These are phyloP conservation scores for Dothiorella sarmentorum DNA, from an alignment of 2,329 filamentous ascomycete genomes.

Conservation along the genomic window DNA sequence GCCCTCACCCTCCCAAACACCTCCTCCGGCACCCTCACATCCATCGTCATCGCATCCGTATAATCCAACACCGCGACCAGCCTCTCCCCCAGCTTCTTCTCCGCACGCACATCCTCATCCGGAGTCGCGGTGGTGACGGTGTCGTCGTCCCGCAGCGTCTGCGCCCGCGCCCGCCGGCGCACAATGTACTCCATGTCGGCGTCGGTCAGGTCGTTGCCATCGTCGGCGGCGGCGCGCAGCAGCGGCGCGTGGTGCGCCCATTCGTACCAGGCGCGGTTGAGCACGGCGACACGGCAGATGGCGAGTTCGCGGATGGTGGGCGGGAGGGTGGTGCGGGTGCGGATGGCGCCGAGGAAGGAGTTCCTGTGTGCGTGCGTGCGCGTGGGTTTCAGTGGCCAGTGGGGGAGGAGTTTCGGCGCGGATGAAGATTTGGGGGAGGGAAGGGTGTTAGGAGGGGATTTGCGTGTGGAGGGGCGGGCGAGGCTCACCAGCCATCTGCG, in stretches of 20 bases:
- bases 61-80: constrained; percentile 70
- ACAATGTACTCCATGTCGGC: constrained; percentile 34
- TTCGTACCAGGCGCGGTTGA: constrained; percentile 82
- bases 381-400: too few relatives aligned
- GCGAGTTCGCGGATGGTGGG: constrained; percentile 66
- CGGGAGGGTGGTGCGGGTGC: constrained; percentile 50
- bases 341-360: constrained; percentile 54
- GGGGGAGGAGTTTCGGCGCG: too few relatives aligned
- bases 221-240: constrained; percentile 54
- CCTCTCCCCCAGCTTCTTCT: constrained; percentile 48
- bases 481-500: constrained; percentile 51
- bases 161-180: neutral
- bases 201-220: constrained; percentile 63
- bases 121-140: too few relatives aligned
- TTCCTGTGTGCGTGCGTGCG: constrained; percentile 39
- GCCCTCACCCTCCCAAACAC: constrained; percentile 63
- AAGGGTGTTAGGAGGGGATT: neutral
- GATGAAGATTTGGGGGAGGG: neutral
- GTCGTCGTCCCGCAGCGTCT: constrained; percentile 4
- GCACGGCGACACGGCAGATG: constrained; percentile 75
- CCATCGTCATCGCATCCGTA: constrained; percentile 79
- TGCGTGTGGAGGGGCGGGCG: neutral
- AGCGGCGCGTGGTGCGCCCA: constrained; percentile 74
- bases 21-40: constrained; percentile 64
- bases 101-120: neutral